Evolutionary conservation across 495 filamentous ascomycete genomes (phyloP).

Genomic region (Penicillium taxi): DNA sequence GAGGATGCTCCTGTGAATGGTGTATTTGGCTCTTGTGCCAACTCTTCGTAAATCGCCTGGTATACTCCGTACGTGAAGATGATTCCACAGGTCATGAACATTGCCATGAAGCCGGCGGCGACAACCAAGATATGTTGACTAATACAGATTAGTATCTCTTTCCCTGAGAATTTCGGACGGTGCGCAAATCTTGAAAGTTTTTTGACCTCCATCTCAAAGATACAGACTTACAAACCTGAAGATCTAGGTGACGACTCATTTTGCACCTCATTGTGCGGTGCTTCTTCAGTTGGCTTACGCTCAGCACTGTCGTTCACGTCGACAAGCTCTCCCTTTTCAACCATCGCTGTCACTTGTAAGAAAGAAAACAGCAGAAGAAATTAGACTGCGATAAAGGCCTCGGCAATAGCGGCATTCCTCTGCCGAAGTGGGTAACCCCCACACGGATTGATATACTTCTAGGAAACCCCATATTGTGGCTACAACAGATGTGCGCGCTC

Average conservation of each 20-base stretch:
- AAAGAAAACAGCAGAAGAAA: not conserved
- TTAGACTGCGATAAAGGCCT: not conserved
- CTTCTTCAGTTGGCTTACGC: not conserved
- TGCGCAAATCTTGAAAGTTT: too few relatives aligned
- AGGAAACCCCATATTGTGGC: too few relatives aligned
- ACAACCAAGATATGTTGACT: conserved; percentile 20
- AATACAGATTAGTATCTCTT: too few relatives aligned
- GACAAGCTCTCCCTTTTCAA: not conserved
- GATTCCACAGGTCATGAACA: conserved; percentile 37
- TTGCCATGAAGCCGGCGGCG: conserved; percentile 28
- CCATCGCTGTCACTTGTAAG: not conserved
- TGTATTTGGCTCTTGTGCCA: conserved; percentile 19
- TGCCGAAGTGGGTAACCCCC: too few relatives aligned
- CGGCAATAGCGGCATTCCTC: conserved; percentile 6
- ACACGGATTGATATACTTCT: too few relatives aligned
- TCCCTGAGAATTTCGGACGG: too few relatives aligned
- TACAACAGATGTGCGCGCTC: too few relatives aligned
- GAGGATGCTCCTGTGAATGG: conserved; percentile 34
- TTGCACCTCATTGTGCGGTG: conserved; percentile 3
- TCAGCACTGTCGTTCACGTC: not conserved
- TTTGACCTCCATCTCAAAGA: too few relatives aligned
- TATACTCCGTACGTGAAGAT: conserved; percentile 41
- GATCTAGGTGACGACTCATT: not conserved
- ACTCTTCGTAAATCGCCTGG: conserved; percentile 38
- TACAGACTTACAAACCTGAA: conserved; percentile 2